phyloP scores from a whole-genome alignment of 1,284 basidiomycete genomes.

The Austroboletus niveus region DNA sequence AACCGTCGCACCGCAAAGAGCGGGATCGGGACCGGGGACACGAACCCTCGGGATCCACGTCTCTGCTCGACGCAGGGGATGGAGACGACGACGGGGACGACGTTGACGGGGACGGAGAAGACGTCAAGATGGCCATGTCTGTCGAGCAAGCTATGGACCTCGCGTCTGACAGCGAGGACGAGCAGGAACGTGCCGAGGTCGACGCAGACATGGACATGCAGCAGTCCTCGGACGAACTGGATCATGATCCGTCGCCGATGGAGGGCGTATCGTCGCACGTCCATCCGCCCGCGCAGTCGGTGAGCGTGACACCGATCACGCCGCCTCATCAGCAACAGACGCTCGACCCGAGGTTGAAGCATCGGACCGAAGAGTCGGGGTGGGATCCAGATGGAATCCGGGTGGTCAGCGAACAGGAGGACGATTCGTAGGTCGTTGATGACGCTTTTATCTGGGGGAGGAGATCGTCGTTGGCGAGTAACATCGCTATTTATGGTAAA shows the following conservation, averaged over 20 bases:
- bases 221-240: conserved; percentile 30
- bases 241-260: conserved; percentile 32
- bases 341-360: conserved; percentile 31
- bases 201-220: conserved; percentile 27
- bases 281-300: conserved; percentile 25
- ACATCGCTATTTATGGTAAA: conserved; percentile 21
- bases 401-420: conserved; percentile 15
- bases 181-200: conserved; percentile 26
- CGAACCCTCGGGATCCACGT: conserved; percentile 18
- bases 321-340: conserved; percentile 25
- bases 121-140: conserved; percentile 38
- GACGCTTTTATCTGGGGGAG: not conserved
- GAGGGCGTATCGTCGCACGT: conserved; percentile 29
- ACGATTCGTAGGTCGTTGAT: not conserved
- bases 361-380: conserved; percentile 28
- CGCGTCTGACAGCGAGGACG: conserved; percentile 39
- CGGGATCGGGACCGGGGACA: conserved; percentile 13
- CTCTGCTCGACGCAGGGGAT: conserved; percentile 27
- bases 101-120: conserved; percentile 25
- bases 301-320: conserved; percentile 32
- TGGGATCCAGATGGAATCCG: conserved; percentile 27
- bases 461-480: not conserved
- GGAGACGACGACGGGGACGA: conserved; percentile 25
- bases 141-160: conserved; percentile 56
- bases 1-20: conserved; percentile 10